Percentiles rank a stretch among this genome's conserved stretches.
These are phyloP conservation scores for Cetraspora pellucida DNA, from an alignment of 192 early-diverging fungal genomes.

Conservation along the genomic window DNA sequence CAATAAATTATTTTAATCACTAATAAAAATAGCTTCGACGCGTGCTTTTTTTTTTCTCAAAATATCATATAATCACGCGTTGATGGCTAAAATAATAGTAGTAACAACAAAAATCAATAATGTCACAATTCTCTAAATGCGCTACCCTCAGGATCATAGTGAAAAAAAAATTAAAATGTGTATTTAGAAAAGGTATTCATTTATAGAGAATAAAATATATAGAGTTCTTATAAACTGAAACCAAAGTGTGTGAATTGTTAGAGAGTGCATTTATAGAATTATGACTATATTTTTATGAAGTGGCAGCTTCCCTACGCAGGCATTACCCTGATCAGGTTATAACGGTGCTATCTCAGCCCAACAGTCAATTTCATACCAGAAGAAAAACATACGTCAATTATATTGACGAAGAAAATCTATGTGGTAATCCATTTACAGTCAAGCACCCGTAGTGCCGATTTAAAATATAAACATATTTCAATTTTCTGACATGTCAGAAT, in stretches of 20 bases:
- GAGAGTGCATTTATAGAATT: too few relatives aligned
- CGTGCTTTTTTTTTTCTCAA: too few relatives aligned
- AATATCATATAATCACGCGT: too few relatives aligned
- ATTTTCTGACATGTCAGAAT: background rate
- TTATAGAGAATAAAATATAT: too few relatives aligned
- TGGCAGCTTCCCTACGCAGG: slow-evolving; percentile 37
- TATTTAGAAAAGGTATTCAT: too few relatives aligned
- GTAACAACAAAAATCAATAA: too few relatives aligned
- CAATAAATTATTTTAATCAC: background rate
- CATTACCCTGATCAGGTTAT: slow-evolving; percentile 36
- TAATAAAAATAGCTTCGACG: background rate
- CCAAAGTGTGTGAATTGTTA: too few relatives aligned
- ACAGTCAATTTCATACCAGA: background rate
- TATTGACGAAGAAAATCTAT: background rate
- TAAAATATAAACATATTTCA: background rate
- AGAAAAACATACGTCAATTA: background rate
- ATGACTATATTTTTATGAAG: background rate
- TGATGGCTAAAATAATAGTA: too few relatives aligned
- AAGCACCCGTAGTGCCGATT: slow-evolving; percentile 32
- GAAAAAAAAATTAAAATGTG: too few relatives aligned
- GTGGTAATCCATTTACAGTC: background rate
- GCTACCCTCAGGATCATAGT: too few relatives aligned
- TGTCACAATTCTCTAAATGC: too few relatives aligned
- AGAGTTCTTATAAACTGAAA: too few relatives aligned
- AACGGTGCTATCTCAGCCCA: slow-evolving; percentile 34